Base-by-base conservation (phyloP, 2,329 filamentous ascomycete genomes). In the Bipolaris sorokiniana region DNA sequence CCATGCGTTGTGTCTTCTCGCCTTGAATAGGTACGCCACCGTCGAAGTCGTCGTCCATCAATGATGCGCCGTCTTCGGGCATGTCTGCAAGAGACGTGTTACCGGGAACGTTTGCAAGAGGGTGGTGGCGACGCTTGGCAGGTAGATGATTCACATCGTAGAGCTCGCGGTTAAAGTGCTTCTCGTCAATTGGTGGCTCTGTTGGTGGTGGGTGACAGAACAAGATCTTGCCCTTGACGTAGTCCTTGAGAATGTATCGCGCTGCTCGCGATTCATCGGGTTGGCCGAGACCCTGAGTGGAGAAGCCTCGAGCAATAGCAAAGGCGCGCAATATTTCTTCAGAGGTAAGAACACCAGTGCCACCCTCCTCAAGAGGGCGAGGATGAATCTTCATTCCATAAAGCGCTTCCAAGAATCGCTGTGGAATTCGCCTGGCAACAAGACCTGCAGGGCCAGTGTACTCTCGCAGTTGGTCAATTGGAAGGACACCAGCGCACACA, bases 391-490 rank as follows among this genome's bases (percentile, higher is more conserved):
- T 90, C 79, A 99, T 93, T 50, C 95, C 95, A 77, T 99, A 99
- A 3, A 97, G 82, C 28, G 92, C 92, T 77, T 99, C 95, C 5
- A 99, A 80, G 80, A 97, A 98, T 7, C 85, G 79, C 73, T 95
- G 88, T 1, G 95, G 96, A 52, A 99, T 92, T 50, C 95, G 86
- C 57, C 90, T 85, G 1, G 93, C 88, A 26, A 99, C 90, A 3
- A 99, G 84, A 0, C 87, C 88, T 16, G 89, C 89, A 0, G 95
- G 95, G 1, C 95, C 95, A 3, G 88, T 93, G 80, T 90, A 96
- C 74, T 99, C 95, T 61, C 95, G 87, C 67, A 98, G 84, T 78
- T 99, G 95, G 76, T 99, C 95, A 69, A 99, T 99, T 10, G 95
- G 95, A 31, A 99, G 83, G 18, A 99, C 87, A 73, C 95, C 95